These are phyloP conservation scores for Canavalia ensiformis DNA, from an alignment of 306 rosid species.

Conservation along the genomic window DNA sequence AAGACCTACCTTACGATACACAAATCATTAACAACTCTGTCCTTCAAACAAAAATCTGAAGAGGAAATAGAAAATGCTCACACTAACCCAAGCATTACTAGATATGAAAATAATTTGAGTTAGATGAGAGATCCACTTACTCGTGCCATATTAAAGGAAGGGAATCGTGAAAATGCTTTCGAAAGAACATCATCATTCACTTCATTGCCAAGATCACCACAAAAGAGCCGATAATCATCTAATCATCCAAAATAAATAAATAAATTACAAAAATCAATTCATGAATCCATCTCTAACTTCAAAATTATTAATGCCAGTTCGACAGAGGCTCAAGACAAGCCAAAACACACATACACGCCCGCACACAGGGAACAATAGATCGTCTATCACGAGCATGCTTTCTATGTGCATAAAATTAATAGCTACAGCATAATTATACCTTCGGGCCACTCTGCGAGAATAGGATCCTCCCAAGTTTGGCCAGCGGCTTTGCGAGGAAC, in stretches of 20 bases:
- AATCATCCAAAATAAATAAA: constrained; percentile 42
- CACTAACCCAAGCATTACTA: constrained; percentile 51
- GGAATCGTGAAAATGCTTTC: constrained; percentile 91
- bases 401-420: not conserved
- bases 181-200: constrained; percentile 97
- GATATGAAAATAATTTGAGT: constrained; percentile 24
- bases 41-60: constrained; percentile 72
- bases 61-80: constrained; percentile 64
- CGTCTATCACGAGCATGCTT: not conserved
- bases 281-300: constrained; percentile 15
- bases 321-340: not conserved
- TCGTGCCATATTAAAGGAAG: constrained; percentile 91
- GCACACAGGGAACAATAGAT: not conserved
- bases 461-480: constrained; percentile 94
- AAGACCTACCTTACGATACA: constrained; percentile 73
- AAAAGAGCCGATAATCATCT: constrained; percentile 94
- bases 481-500: constrained; percentile 98
- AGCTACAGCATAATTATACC: constrained; percentile 53
- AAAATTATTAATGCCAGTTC: not conserved
- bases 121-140: constrained; percentile 60
- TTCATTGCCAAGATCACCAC: constrained; percentile 98
- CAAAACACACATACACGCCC: constrained; percentile 1
- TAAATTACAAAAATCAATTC: constrained; percentile 1
- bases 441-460: constrained; percentile 97
- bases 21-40: constrained; percentile 59